Conservation (phyloP, 1,139 yeast species). For the Geotrichum citri-aurantii region DNA sequence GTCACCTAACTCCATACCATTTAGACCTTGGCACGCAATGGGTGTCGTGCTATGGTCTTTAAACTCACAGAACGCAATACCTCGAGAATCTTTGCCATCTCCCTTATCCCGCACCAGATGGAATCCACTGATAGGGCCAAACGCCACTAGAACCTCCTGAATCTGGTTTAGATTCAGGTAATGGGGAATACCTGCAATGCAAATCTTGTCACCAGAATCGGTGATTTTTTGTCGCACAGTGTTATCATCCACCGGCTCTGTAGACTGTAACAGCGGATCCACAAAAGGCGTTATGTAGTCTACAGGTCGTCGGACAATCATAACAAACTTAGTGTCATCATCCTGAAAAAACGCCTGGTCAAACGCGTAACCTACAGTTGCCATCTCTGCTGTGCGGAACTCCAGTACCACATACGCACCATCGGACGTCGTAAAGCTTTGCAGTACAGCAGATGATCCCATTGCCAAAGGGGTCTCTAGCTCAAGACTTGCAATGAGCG, state of each 20-base stretch:
- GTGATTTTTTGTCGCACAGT: background rate
- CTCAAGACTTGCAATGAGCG: conserved; percentile 23
- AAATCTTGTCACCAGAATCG: conserved; percentile 2
- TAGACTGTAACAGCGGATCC: conserved; percentile 5
- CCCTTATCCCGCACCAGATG: conserved; percentile 35
- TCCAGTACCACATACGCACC: conserved; percentile 41
- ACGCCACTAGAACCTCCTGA: conserved; percentile 35
- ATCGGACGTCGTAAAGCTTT: conserved; percentile 35
- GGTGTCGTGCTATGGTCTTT: conserved; percentile 27
- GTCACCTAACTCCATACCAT: conserved; percentile 34
- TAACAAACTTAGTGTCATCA: conserved; percentile 26
- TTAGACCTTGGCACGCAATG: conserved; percentile 31
- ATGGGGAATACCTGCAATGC: conserved; percentile 39
- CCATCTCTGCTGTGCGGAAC: conserved; percentile 49
- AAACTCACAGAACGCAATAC: conserved; percentile 44
- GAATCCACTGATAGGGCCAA: conserved; percentile 37
- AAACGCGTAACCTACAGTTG: conserved; percentile 54
- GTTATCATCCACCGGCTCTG: background rate
- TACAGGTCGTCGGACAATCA: conserved; percentile 48
- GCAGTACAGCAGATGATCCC: conserved; percentile 19
- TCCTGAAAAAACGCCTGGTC: conserved; percentile 37
- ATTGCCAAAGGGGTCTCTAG: conserved; percentile 25
- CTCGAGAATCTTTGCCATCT: conserved; percentile 36
- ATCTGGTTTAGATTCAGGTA: conserved; percentile 39
- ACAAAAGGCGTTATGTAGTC: conserved; percentile 48